Base-by-base conservation (phyloP, 2,329 filamentous ascomycete species). In the Cyphellophora attinorum region DNA sequence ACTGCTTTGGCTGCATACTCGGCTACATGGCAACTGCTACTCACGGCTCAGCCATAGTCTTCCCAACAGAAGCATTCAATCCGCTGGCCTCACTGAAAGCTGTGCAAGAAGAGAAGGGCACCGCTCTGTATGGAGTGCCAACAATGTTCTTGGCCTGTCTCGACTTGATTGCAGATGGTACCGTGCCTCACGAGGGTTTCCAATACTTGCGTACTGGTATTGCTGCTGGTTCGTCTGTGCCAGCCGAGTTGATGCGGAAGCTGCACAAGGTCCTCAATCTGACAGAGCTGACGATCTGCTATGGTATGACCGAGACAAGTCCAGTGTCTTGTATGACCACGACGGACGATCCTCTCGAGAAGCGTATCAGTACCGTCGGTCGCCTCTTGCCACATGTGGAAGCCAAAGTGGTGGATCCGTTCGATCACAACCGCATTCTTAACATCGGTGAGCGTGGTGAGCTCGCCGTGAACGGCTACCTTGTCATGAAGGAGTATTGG, bases 11-110 rank as follows among this genome's bases (percentile, higher is more conserved):
- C 34, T 80, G 72, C 51, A 81, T 95, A 5, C 66, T 96, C 1
- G 89, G 91, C n/a, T 93, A 91, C 62, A 93, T 95, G 84, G 89
- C 91, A 0, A 91, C 85, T 1, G 86, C 83, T 1, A 93, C 88
- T 0, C 78, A 82, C 39, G 71, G 86, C 37, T 76, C 84, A 0
- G 68, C 79, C 11, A 85, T 96, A 42, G 73, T 95, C 3, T 88
- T 95, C 51, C 85, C 89, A 0, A 74, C 76, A 6, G 86, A 93
- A 49, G 82, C 85, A 1, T 96, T 96, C 61, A 79, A 94, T 51
- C 82, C 89, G 0, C 58, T 66, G 2, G 83, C 84, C 1, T 72
- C 81, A 0, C 67, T 95, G 1, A 61, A 66, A 38, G 65, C 74
- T 1, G 71, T 82, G 0, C 74, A 74, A 48, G 72, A 77, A 45